phyloP scores from a whole-genome alignment of 164 flowering plant genomes.

The Pachysandra terminalis region DNA sequence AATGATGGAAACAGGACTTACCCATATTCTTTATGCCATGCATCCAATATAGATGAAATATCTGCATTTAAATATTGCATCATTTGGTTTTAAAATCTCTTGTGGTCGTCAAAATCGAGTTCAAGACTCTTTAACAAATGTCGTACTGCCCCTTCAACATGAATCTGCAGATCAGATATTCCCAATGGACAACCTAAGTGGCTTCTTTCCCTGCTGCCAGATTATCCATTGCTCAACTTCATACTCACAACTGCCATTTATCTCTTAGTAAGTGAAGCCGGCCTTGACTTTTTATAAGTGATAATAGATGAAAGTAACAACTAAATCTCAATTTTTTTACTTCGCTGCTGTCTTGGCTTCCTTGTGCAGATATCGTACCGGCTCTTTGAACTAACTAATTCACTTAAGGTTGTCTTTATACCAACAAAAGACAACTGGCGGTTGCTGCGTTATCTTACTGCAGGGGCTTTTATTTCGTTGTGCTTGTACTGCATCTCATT shows the following conservation, averaged over 20 bases:
- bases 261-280: constrained; percentile 46
- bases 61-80: not conserved
- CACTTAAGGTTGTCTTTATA: constrained; percentile 67
- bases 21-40: not conserved
- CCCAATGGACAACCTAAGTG: constrained; percentile 97
- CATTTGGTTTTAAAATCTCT: too few relatives aligned
- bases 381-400: constrained; percentile 78
- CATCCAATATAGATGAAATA: not conserved
- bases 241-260: constrained; percentile 89
- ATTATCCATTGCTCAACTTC: constrained; percentile 87
- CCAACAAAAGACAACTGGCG: constrained; percentile 71
- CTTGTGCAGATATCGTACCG: constrained; percentile 73
- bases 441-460: constrained; percentile 56
- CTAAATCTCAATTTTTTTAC: not conserved
- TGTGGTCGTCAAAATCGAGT: too few relatives aligned
- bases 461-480: constrained; percentile 52
- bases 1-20: not conserved
- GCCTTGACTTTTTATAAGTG: not conserved
- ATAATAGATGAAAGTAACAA: not conserved
- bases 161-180: constrained; percentile 58
- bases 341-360: not conserved
- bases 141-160: not conserved
- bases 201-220: constrained; percentile 86
- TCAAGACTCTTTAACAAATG: not conserved
- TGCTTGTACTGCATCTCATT: constrained; percentile 58